Evolutionary conservation across 805 yeast species (phyloP).

Genomic region (Cyberlindnera mrakii): DNA sequence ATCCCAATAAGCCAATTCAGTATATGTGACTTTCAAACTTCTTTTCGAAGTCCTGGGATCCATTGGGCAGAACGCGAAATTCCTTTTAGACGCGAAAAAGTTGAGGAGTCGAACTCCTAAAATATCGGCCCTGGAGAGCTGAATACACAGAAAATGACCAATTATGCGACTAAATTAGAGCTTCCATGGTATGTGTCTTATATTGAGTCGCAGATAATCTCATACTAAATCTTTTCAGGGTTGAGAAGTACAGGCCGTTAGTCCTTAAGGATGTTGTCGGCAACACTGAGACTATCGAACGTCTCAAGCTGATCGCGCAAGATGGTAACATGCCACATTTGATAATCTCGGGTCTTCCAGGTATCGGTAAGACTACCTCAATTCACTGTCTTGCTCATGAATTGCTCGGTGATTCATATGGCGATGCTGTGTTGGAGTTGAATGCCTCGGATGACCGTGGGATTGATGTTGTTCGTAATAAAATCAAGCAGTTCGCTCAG

Average conservation of each 20-base stretch:
- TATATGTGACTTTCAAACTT: no score
- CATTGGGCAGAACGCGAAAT: no score
- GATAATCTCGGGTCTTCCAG: constrained; percentile 94
- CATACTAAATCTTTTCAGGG: constrained; percentile 37
- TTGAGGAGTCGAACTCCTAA: no score
- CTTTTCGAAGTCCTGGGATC: no score
- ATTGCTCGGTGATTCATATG: constrained; percentile 63
- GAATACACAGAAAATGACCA: constrained; percentile 5
- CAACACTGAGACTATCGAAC: constrained; percentile 80
- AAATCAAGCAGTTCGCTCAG: constrained; percentile 94
- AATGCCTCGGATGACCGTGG: constrained; percentile 98
- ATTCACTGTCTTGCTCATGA: constrained; percentile 85
- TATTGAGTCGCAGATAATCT: background rate
- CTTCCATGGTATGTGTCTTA: constrained; percentile 21
- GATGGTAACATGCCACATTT: constrained; percentile 98
- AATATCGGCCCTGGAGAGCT: no score
- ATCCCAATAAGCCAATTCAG: no score
- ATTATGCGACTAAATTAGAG: constrained; percentile 19
- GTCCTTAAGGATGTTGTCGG: constrained; percentile 84
- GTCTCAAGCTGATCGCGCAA: constrained; percentile 74
- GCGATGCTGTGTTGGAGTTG: constrained; percentile 83
- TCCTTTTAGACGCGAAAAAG: no score
- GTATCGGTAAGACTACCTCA: constrained; percentile 96
- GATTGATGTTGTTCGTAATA: constrained; percentile 90
- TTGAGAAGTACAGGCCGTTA: constrained; percentile 92